These are phyloP conservation scores for Sequoiadendron giganteum DNA, from an alignment of 75 land plant species.

Conservation along the genomic window DNA sequence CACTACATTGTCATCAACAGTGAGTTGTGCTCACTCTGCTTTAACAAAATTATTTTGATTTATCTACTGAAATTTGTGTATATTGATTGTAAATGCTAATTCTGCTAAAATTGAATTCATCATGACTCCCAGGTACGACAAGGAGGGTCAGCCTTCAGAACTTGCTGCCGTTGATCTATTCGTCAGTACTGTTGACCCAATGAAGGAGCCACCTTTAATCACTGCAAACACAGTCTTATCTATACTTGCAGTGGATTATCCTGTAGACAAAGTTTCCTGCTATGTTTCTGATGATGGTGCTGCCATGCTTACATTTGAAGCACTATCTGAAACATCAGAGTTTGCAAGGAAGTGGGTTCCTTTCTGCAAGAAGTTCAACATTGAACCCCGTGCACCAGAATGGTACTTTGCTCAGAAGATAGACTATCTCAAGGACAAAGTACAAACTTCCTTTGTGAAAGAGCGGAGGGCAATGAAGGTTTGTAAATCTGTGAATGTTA, in stretches of 20 bases:
- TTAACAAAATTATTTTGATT: not conserved
- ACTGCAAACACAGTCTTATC: slow-evolving; percentile 89
- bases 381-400: slow-evolving; percentile 81
- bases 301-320: slow-evolving; percentile 86
- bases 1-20: not conserved
- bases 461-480: slow-evolving; percentile 82
- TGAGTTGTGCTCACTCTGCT: not conserved
- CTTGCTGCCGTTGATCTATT: slow-evolving; percentile 69
- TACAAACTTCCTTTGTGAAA: slow-evolving; percentile 60
- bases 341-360: slow-evolving; percentile 83
- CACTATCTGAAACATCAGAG: slow-evolving; percentile 72
- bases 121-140: slow-evolving; percentile 58
- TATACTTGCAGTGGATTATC: slow-evolving; percentile 82
- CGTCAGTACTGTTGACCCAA: slow-evolving; percentile 80
- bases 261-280: slow-evolving; percentile 75
- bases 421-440: slow-evolving; percentile 72
- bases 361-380: slow-evolving; percentile 67
- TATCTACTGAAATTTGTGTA: not conserved
- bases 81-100: not conserved
- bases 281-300: slow-evolving; percentile 81
- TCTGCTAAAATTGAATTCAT: slow-evolving; percentile 2
- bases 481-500: not conserved
- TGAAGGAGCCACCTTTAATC: slow-evolving; percentile 85
- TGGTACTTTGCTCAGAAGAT: slow-evolving; percentile 69
- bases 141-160: slow-evolving; percentile 59